Percentiles rank a stretch among this genome's conserved stretches.
These are phyloP conservation scores for Pinus tabuliformis DNA, from an alignment of 75 land plant species.

Conservation along the genomic window DNA sequence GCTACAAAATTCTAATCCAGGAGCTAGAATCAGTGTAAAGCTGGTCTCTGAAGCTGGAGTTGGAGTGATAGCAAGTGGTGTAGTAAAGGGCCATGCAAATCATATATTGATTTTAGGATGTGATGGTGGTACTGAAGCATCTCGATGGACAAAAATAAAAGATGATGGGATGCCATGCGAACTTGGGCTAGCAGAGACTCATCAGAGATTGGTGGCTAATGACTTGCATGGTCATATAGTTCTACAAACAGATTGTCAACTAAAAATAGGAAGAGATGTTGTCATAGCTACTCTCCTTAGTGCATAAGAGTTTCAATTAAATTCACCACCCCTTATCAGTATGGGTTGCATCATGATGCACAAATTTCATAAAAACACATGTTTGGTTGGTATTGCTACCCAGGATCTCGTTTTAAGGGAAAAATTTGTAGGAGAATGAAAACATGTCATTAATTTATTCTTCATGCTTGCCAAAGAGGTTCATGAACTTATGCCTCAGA, in stretches of 20 bases:
- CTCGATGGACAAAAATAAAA: constrained; percentile 98
- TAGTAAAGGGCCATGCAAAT: constrained; percentile 99
- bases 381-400: constrained; percentile 98
- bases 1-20: constrained; percentile 87
- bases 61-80: constrained; percentile 98
- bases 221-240: constrained; percentile 88
- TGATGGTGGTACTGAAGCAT: constrained; percentile 99
- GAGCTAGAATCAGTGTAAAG: constrained; percentile 96
- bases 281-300: constrained; percentile 92
- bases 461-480: constrained; percentile 97
- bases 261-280: constrained; percentile 95
- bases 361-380: constrained; percentile 96
- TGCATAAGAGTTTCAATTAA: constrained; percentile 97
- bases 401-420: constrained; percentile 95
- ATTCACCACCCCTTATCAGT: constrained; percentile 93
- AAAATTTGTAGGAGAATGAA: constrained; percentile 95
- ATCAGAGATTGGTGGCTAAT: constrained; percentile 95
- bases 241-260: constrained; percentile 95
- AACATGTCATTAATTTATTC: constrained; percentile 95
- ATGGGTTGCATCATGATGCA: constrained; percentile 99
- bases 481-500: constrained; percentile 80
- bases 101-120: constrained; percentile 97
- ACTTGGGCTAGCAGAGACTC: constrained; percentile 96
- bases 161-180: constrained; percentile 99
- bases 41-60: constrained; percentile 98